These are phyloP conservation scores for Trichomonas vaginalis DNA, from an alignment of 208 protist genomes.

Conservation along the genomic window DNA sequence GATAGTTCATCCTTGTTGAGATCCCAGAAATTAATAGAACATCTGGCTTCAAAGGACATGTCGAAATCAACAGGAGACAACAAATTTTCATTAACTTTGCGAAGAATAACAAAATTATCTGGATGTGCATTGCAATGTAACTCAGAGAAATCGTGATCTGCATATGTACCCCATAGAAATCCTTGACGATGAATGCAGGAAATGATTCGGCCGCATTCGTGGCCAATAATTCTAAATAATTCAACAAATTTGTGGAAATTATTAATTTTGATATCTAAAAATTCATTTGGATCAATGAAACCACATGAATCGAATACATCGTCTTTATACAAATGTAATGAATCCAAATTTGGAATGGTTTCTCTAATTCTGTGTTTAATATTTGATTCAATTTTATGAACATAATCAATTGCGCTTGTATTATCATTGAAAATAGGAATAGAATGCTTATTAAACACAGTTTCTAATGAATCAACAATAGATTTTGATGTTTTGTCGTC, in stretches of 20 bases:
- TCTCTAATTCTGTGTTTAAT: not conserved
- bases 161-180: not conserved
- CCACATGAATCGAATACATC: not conserved
- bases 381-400: not conserved
- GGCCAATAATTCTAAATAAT: not conserved
- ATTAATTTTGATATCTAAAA: not conserved
- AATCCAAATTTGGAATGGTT: too few species aligned
- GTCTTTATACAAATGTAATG: not conserved
- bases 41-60: not conserved
- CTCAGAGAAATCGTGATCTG: not conserved
- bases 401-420: not conserved
- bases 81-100: not conserved
- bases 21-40: not conserved
- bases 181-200: not conserved
- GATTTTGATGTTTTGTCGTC: too few species aligned
- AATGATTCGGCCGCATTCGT: not conserved
- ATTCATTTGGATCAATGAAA: not conserved
- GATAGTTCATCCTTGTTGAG: too few species aligned
- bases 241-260: not conserved
- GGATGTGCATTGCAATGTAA: not conserved
- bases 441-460: too few species aligned
- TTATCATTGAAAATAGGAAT: too few species aligned
- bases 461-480: too few species aligned
- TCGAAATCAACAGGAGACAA: not conserved
- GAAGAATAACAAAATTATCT: not conserved